These are phyloP conservation scores for Oleoguttula mirabilis DNA, from an alignment of 495 filamentous ascomycete genomes.

Conservation along the genomic window DNA sequence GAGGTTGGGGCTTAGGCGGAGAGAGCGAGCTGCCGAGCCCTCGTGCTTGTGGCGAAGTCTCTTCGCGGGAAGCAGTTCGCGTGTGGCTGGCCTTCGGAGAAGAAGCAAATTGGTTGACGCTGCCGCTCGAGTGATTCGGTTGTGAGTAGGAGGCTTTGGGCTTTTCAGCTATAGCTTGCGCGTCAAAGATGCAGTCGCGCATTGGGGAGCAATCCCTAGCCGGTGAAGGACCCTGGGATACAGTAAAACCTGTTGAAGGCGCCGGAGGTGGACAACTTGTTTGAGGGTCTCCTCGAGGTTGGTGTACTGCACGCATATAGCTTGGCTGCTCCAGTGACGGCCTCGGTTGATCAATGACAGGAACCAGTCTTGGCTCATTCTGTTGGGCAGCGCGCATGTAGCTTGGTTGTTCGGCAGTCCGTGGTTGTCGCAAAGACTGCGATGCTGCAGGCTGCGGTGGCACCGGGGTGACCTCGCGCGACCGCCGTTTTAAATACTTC, in stretches of 20 bases:
- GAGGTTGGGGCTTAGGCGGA: background rate
- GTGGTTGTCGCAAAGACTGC: background rate
- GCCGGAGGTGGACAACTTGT: background rate
- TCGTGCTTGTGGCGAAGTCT: background rate
- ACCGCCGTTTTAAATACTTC: constrained; percentile 16
- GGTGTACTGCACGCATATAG: constrained; percentile 13
- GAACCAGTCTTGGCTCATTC: too few relatives aligned
- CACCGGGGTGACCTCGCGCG: constrained; percentile 7
- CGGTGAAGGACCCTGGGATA: background rate
- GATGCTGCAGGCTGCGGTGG: background rate
- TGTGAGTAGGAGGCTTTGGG: constrained; percentile 2
- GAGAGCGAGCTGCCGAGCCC: background rate
- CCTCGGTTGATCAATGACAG: too few relatives aligned
- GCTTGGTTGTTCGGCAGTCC: background rate
- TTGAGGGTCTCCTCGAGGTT: background rate
- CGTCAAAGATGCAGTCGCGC: constrained; percentile 7
- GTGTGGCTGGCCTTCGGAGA: constrained; percentile 1
- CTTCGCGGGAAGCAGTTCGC: constrained; percentile 3
- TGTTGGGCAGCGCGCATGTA: too few relatives aligned
- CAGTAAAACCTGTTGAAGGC: constrained; percentile 4
- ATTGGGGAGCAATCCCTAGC: constrained; percentile 7
- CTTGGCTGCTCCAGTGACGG: constrained; percentile 7
- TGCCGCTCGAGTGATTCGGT: constrained; percentile 10
- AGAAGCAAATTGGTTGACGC: constrained; percentile 6
- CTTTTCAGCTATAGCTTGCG: constrained; percentile 1